Evolutionary conservation across 441 rosid genomes (phyloP), one percentile per base, ranked within the genome.

Genomic region (Brassica balearica): DNA sequence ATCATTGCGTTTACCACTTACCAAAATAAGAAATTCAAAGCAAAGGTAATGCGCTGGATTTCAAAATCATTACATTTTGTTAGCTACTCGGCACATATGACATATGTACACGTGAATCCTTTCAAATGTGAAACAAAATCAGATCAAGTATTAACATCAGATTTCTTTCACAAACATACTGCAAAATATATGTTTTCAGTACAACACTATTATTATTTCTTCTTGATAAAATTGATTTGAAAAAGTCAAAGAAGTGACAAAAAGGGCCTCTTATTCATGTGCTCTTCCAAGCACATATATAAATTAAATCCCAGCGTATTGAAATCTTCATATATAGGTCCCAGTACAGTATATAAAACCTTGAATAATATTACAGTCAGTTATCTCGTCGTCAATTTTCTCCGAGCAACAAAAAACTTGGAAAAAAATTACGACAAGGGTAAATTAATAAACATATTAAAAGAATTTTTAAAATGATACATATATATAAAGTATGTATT

Each of bases 381-480:
- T 53, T 55, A 51, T 79, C 55, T 5, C 41, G 71, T 79, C 75
- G 78, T 63, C 53, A 53, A 27, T 74, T 62, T 14, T 79, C 75
- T 53, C 38, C 78, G 53, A 63, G 71, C 53, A 73, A 74, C 43
- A 64, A 79, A 74, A 53, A 79, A 69, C 71, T 68, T 73, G 68
- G 5, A 14, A 58, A 60, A 8, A 8, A 38, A 32, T 14, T 74
- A 78, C 72, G 68, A 74, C 23, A 8, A 74, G n/a, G 46, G 72
- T 74, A 56, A 29, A 19, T n/a, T 63, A 74, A 63, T 55, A 38
- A 69, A 74, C 71, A 69, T 69, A 64, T 6, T 38, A 53, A 79
- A 65, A 69, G 62, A 74, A 80, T 75, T 75, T 43, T 0, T 15
- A 11, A 61, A 79, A 74, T 68, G 74, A 69, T 19, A 36, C 2